Conservation (phyloP, 441 rosid species). For the Kokia cookei region DNA sequence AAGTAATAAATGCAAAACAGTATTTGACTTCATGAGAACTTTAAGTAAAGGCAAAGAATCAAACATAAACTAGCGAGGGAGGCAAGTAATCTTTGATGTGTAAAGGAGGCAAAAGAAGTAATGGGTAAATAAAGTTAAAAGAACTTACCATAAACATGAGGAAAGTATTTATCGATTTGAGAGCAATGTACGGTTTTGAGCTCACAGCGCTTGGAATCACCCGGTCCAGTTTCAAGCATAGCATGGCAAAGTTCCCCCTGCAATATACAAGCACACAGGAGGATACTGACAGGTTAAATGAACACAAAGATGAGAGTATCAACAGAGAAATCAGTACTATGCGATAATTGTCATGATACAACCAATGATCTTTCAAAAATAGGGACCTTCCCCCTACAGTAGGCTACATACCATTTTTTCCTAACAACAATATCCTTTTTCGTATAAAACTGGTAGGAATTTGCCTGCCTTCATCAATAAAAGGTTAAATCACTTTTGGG, state of each 20-base stretch:
- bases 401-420: neutral
- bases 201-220: neutral
- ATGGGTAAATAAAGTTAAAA: neutral
- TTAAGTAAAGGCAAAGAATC: conserved; percentile 53
- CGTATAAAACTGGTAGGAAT: neutral
- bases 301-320: neutral
- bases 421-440: neutral
- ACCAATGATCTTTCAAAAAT: neutral
- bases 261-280: neutral
- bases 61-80: conserved; percentile 35
- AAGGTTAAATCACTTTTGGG: too few relatives aligned
- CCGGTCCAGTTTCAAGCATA: neutral
- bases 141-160: conserved; percentile 2
- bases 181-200: neutral
- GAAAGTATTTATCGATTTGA: neutral
- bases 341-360: neutral
- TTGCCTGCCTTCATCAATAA: neutral
- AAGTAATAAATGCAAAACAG: conserved; percentile 13
- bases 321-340: neutral
- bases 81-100: conserved; percentile 50
- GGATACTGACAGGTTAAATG: neutral
- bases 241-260: neutral
- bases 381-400: neutral
- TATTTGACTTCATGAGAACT: conserved; percentile 46
- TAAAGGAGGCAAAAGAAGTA: neutral